These are phyloP conservation scores for Termitomyces titanicus DNA, from an alignment of 768 basidiomycete species.

Conservation along the genomic window DNA sequence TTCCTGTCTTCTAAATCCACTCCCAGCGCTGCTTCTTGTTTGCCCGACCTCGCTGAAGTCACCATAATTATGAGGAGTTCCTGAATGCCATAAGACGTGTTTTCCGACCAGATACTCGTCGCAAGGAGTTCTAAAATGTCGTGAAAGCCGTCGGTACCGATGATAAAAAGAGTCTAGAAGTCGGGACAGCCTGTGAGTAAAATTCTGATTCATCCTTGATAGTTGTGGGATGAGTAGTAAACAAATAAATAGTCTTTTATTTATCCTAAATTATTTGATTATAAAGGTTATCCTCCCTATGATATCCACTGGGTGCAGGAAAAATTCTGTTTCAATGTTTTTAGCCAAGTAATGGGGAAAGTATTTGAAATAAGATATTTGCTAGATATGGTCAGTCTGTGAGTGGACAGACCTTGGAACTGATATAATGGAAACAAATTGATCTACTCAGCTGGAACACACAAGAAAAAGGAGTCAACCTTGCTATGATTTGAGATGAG, in stretches of 20 bases:
- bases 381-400: no score
- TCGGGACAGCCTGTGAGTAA: conserved; percentile 5
- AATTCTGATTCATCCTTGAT: conserved; percentile 1
- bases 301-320: no score
- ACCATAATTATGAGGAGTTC: neutral
- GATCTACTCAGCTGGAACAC: no score
- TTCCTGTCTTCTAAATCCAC: neutral
- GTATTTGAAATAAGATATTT: no score
- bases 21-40: neutral
- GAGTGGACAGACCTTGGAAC: no score
- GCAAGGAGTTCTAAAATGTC: neutral
- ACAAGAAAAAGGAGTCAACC: no score
- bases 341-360: no score
- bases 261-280: no score
- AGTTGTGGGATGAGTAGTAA: neutral
- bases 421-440: no score
- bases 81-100: neutral
- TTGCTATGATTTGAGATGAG: no score
- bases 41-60: neutral
- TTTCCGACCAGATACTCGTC: neutral
- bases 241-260: conserved; percentile 1
- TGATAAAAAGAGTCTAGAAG: neutral
- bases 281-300: no score
- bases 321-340: no score
- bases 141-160: neutral